A percentile compares a stretch with the other conserved stretches of the same genome.
phyloP scores from a whole-genome alignment of 1,284 basidiomycete species.

The Volvariella surrecta region DNA sequence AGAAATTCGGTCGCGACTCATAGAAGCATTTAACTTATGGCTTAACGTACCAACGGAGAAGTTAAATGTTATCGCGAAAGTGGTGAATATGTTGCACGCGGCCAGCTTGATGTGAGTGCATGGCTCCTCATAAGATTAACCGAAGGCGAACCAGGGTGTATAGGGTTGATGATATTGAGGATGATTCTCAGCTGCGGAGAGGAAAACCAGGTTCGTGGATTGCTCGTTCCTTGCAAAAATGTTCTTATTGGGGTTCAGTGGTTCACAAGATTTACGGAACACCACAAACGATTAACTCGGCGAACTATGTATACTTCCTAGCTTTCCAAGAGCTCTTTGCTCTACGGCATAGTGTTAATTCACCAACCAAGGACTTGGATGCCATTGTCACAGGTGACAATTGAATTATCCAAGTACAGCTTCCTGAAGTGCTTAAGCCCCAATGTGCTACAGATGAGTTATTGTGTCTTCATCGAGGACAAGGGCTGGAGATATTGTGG shows the following conservation, averaged over 20 bases:
- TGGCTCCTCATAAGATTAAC: conserved; percentile 7
- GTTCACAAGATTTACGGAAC: conserved; percentile 94
- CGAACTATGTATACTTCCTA: conserved; percentile 95
- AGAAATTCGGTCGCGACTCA: conserved; percentile 84
- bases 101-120: conserved; percentile 79
- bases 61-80: conserved; percentile 64
- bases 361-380: conserved; percentile 39
- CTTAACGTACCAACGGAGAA: conserved; percentile 72
- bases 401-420: background rate
- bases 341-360: conserved; percentile 33
- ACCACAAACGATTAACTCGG: conserved; percentile 96
- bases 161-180: conserved; percentile 97
- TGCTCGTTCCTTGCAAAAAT: background rate
- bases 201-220: conserved; percentile 68
- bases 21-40: conserved; percentile 95
- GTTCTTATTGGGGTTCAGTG: conserved; percentile 34
- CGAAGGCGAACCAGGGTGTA: conserved; percentile 4
- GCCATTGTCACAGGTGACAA: conserved; percentile 56
- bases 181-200: conserved; percentile 84
- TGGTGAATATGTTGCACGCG: conserved; percentile 93
- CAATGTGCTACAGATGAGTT: conserved; percentile 56
- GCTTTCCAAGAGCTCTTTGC: conserved; percentile 74
- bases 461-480: conserved; percentile 87
- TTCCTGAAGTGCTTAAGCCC: background rate
- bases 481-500: conserved; percentile 95